Base-by-base conservation (phyloP, 2,329 filamentous ascomycete genomes). In the Aspergillus melleus region DNA sequence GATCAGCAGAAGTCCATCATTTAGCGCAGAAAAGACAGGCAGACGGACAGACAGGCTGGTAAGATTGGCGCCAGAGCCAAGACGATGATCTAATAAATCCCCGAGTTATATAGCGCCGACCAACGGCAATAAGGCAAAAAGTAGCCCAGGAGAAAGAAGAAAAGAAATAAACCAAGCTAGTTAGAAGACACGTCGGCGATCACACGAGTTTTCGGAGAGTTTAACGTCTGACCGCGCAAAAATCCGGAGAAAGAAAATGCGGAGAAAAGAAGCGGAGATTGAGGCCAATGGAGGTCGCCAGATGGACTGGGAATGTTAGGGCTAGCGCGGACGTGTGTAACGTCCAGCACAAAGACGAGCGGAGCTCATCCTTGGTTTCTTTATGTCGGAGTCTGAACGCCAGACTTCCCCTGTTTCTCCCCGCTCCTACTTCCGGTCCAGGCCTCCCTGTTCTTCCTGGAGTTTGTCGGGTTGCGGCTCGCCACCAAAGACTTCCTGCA, bases 401-500 rank as follows among this genome's bases (percentile, higher is more conserved):
- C 24, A 24, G 24, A 12, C 6, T 12, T 54, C 14, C 32, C 19
- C 11, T 20, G 19, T n/a, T 32, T 54, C n/a, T 26, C 26, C 26
- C 44, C 36, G 12, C 39, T n/a, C 16, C 16, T 36, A 36, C 30
- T 36, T 30, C 3, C 42, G 54, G 29, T 53, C 30, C 19, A 54
- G 10, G 30, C 46, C 47, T 26, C 55, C 58, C 11, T 57, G 49
- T 51, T 55, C 52, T 9, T 42, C 52, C 9, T 57, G 49, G n/a
- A 60, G 52, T 29, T 52, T 51, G 64, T 58, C 26, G 60, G 64
- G 46, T 64, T 50, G 22, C 54, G 49, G 22, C 26, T 59, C 53
- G 11, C 64, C 69, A 0, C 72, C 72, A 60, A 76, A 75, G 9
- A 76, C 68, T n/a, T 68, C 64, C 57, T 76, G 71, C 74, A 80